These are phyloP conservation scores for Aspergillus latus DNA, from an alignment of 2,329 filamentous ascomycete species.

Conservation along the genomic window DNA sequence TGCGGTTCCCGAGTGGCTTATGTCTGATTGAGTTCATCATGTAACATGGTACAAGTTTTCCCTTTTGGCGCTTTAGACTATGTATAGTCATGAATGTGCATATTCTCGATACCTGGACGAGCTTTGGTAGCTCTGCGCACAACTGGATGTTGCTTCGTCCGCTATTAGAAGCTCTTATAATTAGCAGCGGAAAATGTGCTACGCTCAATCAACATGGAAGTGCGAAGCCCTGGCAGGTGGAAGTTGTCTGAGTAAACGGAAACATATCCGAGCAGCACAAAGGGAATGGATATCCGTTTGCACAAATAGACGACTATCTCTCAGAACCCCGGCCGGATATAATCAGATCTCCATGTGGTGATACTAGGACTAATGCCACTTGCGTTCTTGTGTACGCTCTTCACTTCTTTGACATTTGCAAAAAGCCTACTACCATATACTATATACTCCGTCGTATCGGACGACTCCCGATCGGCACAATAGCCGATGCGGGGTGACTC, in stretches of 20 bases:
- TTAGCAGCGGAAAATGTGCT: too few relatives aligned
- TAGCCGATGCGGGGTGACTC: conserved; percentile 6
- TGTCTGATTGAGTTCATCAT: conserved; percentile 32
- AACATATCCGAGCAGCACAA: background rate
- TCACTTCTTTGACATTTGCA: background rate
- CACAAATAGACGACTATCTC: background rate
- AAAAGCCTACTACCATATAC: background rate
- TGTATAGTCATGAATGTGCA: too few relatives aligned
- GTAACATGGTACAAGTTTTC: background rate
- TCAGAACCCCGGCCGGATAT: background rate
- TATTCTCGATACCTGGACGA: too few relatives aligned
- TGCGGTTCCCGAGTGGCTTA: conserved; percentile 64
- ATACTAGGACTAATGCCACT: background rate
- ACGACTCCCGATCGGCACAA: conserved; percentile 5
- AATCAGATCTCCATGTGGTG: background rate
- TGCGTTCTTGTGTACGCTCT: too few relatives aligned
- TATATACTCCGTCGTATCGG: background rate
- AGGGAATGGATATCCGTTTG: background rate
- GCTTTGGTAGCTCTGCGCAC: too few relatives aligned
- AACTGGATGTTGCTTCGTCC: too few relatives aligned
- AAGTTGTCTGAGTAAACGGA: background rate
- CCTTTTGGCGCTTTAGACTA: background rate
- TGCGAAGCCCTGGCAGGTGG: too few relatives aligned
- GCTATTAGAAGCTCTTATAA: too few relatives aligned
- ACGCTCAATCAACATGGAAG: too few relatives aligned